Percentiles rank a stretch among this genome's conserved stretches.
Conservation (phyloP, 805 yeast species). For the Teunomyces cretensis region DNA sequence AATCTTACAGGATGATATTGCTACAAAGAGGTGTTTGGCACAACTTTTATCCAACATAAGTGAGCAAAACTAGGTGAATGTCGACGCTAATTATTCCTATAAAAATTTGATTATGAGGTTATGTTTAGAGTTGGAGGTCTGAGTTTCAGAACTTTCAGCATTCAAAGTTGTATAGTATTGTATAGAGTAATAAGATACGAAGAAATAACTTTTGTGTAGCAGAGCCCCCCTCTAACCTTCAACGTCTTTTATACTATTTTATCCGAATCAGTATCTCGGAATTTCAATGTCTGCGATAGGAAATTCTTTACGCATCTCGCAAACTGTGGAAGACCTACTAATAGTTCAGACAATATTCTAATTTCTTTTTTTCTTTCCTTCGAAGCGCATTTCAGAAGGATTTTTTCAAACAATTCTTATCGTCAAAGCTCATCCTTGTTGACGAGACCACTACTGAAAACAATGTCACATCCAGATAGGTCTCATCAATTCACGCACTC, state of each 20-base stretch:
- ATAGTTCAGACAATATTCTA: background rate
- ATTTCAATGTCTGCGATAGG: background rate
- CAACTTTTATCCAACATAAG: conserved; percentile 71
- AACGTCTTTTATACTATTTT: background rate
- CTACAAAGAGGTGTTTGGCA: conserved; percentile 82
- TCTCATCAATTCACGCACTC: conserved; percentile 40
- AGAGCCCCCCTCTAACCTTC: background rate
- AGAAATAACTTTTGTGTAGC: background rate
- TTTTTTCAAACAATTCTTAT: background rate
- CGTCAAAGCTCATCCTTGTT: conserved; percentile 1
- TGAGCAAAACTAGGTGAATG: conserved; percentile 18
- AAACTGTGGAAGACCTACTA: background rate
- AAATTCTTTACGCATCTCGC: background rate
- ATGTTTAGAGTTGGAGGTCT: background rate
- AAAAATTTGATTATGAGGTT: background rate
- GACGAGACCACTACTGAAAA: background rate
- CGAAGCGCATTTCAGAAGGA: background rate
- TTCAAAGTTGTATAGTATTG: conserved; percentile 2
- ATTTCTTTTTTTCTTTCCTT: background rate
- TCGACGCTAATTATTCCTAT: no score
- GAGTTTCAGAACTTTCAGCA: background rate
- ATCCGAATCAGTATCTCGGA: background rate
- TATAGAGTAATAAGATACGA: conserved; percentile 3
- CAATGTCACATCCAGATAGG: conserved; percentile 6
- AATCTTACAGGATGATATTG: conserved; percentile 79